phyloP scores from a whole-genome alignment of 495 filamentous ascomycete genomes.

The Pseudevernia furfuracea region DNA sequence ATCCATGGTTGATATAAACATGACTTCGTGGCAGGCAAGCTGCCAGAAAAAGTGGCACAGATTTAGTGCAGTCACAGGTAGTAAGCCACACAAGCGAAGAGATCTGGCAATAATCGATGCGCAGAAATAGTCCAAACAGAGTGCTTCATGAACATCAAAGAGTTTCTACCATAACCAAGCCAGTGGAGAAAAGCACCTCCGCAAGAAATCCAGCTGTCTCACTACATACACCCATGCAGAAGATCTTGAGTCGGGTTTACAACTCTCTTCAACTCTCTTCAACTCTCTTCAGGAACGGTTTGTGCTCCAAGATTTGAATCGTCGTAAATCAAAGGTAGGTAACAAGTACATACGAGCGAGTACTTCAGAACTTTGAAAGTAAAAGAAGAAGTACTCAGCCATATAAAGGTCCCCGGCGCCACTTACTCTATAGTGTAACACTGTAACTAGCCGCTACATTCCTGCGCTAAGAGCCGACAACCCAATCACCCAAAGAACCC shows the following conservation, averaged over 20 bases:
- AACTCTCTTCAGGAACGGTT: background rate
- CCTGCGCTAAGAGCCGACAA: conserved; percentile 6
- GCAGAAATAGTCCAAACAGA: background rate
- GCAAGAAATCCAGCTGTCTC: background rate
- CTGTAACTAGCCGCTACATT: conserved; percentile 4
- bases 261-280: background rate
- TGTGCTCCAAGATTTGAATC: background rate
- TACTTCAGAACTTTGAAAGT: background rate
- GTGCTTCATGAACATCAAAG: background rate
- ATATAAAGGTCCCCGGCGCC: too few relatives aligned
- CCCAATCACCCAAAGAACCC: background rate
- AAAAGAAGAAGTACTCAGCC: background rate
- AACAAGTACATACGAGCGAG: background rate
- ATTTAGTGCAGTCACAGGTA: too few relatives aligned
- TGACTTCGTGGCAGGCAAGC: background rate
- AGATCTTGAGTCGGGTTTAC: background rate
- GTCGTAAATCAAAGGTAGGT: too few relatives aligned
- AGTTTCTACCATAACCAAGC: background rate
- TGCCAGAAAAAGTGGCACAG: background rate
- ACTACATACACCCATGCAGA: background rate
- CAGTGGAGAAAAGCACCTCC: background rate
- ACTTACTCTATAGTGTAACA: too few relatives aligned
- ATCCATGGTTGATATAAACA: background rate
- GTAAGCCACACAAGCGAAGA: too few relatives aligned
- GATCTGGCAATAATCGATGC: background rate